Evolutionary conservation across 1,284 basidiomycete species (phyloP).

Genomic region (Microbotryum lychnidis-dioicae): DNA sequence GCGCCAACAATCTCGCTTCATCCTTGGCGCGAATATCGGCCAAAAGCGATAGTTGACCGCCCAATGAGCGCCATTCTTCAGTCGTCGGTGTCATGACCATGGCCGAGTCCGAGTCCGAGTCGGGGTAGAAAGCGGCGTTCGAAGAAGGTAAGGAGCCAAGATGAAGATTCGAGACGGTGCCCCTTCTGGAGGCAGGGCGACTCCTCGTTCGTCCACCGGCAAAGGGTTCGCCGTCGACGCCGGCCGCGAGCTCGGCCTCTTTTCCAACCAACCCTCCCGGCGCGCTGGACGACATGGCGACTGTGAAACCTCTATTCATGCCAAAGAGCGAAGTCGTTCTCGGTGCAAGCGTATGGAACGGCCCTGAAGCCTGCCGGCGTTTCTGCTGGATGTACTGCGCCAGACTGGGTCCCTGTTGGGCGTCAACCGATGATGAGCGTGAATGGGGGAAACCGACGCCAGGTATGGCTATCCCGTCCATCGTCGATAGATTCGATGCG

Average conservation of each 20-base stretch:
- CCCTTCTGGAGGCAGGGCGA: conserved; percentile 1
- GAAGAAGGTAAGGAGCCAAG: neutral
- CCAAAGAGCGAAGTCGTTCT: conserved; percentile 3
- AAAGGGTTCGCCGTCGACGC: neutral
- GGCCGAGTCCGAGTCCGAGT: neutral
- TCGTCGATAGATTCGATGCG: neutral
- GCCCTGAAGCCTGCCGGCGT: conserved; percentile 31
- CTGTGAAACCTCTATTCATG: too few relatives aligned
- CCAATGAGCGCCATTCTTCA: conserved; percentile 31
- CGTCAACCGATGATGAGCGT: conserved; percentile 11
- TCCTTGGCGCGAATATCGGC: conserved; percentile 13
- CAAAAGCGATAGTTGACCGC: conserved; percentile 17
- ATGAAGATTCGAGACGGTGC: neutral
- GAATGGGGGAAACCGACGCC: conserved; percentile 5
- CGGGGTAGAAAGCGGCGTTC: conserved; percentile 6
- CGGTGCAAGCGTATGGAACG: conserved; percentile 21
- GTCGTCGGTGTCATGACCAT: conserved; percentile 31
- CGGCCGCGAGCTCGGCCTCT: neutral
- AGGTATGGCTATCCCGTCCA: neutral
- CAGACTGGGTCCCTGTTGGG: conserved; percentile 11
- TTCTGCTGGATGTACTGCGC: conserved; percentile 32
- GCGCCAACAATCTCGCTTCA: neutral
- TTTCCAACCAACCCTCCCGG: too few relatives aligned
- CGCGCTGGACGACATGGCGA: too few relatives aligned
- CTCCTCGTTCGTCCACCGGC: conserved; percentile 1